Percentiles rank a stretch among this genome's conserved stretches.
phyloP scores from a whole-genome alignment of 345 rosid genomes.

The Syzygium grande region DNA sequence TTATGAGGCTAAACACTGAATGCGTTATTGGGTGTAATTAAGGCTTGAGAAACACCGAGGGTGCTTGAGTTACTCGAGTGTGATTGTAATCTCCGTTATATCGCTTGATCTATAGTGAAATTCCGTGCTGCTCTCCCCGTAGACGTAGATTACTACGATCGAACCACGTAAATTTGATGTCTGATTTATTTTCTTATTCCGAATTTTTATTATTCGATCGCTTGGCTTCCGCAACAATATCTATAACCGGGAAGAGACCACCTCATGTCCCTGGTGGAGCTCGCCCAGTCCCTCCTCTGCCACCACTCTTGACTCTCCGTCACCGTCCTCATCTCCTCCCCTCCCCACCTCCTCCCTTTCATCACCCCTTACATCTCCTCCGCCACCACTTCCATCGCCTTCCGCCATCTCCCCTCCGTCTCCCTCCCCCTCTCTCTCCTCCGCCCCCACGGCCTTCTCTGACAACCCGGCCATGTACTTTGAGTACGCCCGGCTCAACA shows the following conservation, averaged over 20 bases:
- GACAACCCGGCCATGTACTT: constrained; percentile 1
- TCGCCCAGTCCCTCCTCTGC: constrained; percentile 6
- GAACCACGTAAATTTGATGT: no score
- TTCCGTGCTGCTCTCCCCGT: no score
- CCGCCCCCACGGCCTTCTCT: constrained; percentile 1
- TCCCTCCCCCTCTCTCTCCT: neutral
- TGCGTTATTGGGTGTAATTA: no score
- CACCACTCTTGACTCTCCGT: constrained; percentile 8
- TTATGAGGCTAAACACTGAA: no score
- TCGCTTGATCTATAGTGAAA: no score
- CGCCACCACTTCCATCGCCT: constrained; percentile 5
- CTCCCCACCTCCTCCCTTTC: neutral
- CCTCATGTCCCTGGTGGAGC: constrained; percentile 8
- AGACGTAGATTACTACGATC: no score
- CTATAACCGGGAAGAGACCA: constrained; percentile 7
- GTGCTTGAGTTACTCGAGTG: no score
- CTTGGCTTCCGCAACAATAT: no score
- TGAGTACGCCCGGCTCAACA: constrained; percentile 5
- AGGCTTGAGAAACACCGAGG: no score
- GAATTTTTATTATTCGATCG: no score
- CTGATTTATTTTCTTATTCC: no score
- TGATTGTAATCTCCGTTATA: no score
- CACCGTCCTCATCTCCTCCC: constrained; percentile 3
- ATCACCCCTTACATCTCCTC: neutral
- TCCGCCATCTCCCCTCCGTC: constrained; percentile 20